Conservation (phyloP, 257 asterid species). For the Apocynum venetum region DNA sequence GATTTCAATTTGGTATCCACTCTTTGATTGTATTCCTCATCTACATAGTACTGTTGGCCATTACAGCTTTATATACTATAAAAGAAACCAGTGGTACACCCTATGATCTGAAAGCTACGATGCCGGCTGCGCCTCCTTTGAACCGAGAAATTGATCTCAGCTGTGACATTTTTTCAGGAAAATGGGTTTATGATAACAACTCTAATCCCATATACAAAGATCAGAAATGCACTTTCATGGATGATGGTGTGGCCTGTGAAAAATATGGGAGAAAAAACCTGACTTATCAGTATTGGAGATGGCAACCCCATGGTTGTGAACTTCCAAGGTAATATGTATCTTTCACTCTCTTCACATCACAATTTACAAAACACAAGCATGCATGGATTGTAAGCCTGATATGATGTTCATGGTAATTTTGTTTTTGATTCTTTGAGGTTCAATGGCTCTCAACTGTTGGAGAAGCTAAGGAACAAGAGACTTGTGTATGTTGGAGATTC, state of each 20-base stretch:
- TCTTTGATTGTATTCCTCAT: background rate
- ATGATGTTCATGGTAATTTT: background rate
- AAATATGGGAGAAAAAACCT: background rate
- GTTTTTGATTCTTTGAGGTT: slow-evolving; percentile 27
- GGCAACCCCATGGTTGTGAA: slow-evolving; percentile 52
- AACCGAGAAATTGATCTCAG: background rate
- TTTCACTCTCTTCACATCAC: background rate
- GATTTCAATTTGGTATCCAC: background rate
- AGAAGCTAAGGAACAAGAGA: slow-evolving; percentile 49
- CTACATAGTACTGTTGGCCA: background rate
- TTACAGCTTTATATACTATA: background rate
- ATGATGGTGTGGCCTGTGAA: slow-evolving; percentile 9
- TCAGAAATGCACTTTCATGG: slow-evolving; percentile 5
- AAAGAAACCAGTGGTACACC: background rate
- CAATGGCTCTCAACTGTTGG: slow-evolving; percentile 40
- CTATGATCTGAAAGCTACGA: background rate
- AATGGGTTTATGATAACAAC: slow-evolving; percentile 6
- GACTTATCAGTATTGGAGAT: slow-evolving; percentile 15
- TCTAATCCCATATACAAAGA: background rate
- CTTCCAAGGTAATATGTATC: slow-evolving; percentile 36
- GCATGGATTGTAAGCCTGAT: background rate
- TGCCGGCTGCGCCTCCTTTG: background rate
- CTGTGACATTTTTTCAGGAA: slow-evolving; percentile 2
- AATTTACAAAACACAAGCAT: background rate
- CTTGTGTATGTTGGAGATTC: slow-evolving; percentile 56